Evolutionary conservation across 345 rosid species (phyloP).

Genomic region (Moricandia arvensis): DNA sequence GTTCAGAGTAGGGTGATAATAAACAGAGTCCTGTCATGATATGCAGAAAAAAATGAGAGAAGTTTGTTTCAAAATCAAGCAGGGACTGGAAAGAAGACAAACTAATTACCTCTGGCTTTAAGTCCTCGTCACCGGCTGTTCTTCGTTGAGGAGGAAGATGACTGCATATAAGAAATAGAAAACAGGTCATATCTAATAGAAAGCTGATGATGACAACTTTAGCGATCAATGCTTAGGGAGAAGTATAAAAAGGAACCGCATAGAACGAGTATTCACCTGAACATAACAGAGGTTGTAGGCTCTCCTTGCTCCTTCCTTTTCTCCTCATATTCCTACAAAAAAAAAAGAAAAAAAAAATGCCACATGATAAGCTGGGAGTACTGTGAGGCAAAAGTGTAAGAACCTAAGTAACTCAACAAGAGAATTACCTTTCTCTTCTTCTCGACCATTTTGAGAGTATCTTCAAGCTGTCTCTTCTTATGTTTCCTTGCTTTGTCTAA

Average conservation of each 20-base stretch:
- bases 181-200: not conserved
- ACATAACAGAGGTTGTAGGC: conserved; percentile 89
- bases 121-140: conserved; percentile 82
- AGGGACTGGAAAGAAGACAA: conserved; percentile 22
- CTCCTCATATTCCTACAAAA: conserved; percentile 74
- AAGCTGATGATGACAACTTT: conserved; percentile 9
- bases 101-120: conserved; percentile 73
- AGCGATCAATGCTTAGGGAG: not conserved
- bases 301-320: conserved; percentile 97
- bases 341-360: not conserved
- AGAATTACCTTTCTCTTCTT: conserved; percentile 83
- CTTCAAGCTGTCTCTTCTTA: conserved; percentile 98
- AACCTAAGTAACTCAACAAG: not conserved
- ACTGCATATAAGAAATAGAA: conserved; percentile 46
- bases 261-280: conserved; percentile 51
- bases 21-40: conserved; percentile 84
- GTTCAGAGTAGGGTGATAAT: conserved; percentile 92
- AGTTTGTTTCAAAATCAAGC: not conserved
- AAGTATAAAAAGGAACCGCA: not conserved
- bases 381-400: not conserved
- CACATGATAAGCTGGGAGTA: conserved; percentile 11
- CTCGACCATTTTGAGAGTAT: conserved; percentile 81
- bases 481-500: conserved; percentile 99
- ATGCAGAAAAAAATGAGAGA: conserved; percentile 21
- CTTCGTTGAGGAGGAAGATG: conserved; percentile 81